Conservation (phyloP, 164 flowering plant genomes). For the Sedum album region DNA sequence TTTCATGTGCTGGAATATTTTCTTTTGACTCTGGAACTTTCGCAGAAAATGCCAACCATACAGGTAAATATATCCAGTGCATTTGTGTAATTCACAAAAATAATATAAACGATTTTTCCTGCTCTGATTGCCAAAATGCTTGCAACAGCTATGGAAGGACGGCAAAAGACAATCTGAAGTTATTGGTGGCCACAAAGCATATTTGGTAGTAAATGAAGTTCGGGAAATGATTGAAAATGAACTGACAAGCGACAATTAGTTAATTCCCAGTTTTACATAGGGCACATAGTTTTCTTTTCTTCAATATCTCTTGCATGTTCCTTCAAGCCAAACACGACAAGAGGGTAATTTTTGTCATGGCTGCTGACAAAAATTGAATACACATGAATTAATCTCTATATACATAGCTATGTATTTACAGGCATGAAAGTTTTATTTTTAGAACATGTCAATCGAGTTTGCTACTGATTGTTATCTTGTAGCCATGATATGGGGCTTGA, state of each 20-base stretch:
- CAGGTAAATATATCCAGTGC: slow-evolving; percentile 36
- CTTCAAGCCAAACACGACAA: background rate
- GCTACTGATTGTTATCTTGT: no score
- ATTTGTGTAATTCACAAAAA: background rate
- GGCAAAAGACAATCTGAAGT: slow-evolving; percentile 69
- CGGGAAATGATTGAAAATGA: slow-evolving; percentile 73
- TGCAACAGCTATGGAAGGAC: slow-evolving; percentile 67
- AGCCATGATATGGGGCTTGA: no score
- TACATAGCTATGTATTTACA: no score
- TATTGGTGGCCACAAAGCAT: slow-evolving; percentile 80
- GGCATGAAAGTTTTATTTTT: no score
- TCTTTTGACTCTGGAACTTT: slow-evolving; percentile 14
- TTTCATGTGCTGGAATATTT: slow-evolving; percentile 21
- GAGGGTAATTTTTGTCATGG: no score
- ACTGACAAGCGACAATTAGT: background rate
- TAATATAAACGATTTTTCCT: background rate
- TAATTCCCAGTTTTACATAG: background rate
- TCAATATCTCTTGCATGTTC: background rate
- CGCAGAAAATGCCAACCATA: slow-evolving; percentile 92
- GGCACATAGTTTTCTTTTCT: background rate
- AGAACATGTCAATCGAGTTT: no score
- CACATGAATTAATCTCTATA: no score
- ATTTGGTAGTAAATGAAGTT: slow-evolving; percentile 66
- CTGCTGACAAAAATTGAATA: no score
- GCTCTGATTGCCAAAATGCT: slow-evolving; percentile 1